phyloP scores from a whole-genome alignment of 2,329 filamentous ascomycete genomes.

The Sordariomycetes sp. region DNA sequence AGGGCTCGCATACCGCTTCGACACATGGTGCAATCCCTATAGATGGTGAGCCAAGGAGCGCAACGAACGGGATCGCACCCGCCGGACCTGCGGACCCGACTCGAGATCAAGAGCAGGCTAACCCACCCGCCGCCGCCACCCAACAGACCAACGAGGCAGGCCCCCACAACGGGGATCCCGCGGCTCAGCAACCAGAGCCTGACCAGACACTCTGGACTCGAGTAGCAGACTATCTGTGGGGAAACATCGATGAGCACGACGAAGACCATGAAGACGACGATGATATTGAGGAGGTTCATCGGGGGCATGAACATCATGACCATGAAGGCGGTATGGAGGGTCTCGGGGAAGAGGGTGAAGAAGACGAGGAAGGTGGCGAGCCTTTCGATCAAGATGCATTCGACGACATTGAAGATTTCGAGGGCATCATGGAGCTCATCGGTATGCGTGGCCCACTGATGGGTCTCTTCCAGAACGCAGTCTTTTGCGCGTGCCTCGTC shows the following conservation, averaged over 20 bases:
- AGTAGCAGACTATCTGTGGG: conserved; percentile 50
- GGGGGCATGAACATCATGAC: conserved; percentile 54
- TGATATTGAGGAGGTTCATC: conserved; percentile 35
- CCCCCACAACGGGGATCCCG: conserved; percentile 5
- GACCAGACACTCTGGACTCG: conserved; percentile 1
- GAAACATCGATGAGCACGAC: conserved; percentile 31
- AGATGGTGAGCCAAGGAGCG: background rate
- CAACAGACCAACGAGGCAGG: background rate
- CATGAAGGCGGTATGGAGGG: conserved; percentile 33
- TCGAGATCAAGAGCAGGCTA: background rate
- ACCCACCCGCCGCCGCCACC: background rate
- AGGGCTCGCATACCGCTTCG: background rate
- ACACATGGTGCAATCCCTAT: background rate
- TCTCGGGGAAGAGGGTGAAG: conserved; percentile 22
- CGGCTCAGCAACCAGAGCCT: background rate
- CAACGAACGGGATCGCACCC: background rate
- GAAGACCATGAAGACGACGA: conserved; percentile 25
- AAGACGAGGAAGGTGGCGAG: conserved; percentile 25
- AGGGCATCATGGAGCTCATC: conserved; percentile 89
- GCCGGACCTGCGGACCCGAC: background rate
- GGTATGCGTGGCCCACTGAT: conserved; percentile 90
- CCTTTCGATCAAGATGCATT: conserved; percentile 60
- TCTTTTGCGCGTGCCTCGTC: conserved; percentile 87
- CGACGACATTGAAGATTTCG: conserved; percentile 84
- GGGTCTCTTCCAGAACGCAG: conserved; percentile 83